phyloP scores from a whole-genome alignment of 1,284 basidiomycete species.

The Apiotrichum sp. region DNA sequence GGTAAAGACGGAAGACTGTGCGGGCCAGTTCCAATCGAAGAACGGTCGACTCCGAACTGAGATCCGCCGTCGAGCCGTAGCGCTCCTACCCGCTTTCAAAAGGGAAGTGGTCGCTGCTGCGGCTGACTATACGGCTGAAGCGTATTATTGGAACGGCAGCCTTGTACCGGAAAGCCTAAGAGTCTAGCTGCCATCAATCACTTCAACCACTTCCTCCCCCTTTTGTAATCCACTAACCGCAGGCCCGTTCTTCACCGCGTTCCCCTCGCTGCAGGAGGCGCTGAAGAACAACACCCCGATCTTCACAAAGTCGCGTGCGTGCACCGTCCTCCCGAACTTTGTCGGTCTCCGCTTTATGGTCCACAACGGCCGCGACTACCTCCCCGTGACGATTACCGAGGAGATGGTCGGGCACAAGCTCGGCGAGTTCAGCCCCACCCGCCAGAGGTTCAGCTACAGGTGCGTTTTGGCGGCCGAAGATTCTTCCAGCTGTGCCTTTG shows the following conservation, averaged over 20 bases:
- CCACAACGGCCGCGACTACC: slow-evolving; percentile 88
- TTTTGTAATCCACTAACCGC: slow-evolving; percentile 1
- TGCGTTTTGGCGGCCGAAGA: slow-evolving; percentile 18
- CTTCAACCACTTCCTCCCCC: too few relatives aligned
- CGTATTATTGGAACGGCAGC: too few relatives aligned
- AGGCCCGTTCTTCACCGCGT: slow-evolving; percentile 94
- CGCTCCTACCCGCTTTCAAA: too few relatives aligned
- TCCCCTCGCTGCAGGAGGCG: slow-evolving; percentile 81
- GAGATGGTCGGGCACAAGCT: slow-evolving; percentile 99
- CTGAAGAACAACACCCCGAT: slow-evolving; percentile 78
- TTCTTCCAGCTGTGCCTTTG: too few relatives aligned
- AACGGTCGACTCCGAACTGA: too few relatives aligned
- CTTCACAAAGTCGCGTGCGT: slow-evolving; percentile 79
- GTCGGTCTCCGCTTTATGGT: slow-evolving; percentile 86
- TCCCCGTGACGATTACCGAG: slow-evolving; percentile 79
- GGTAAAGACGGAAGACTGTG: too few relatives aligned
- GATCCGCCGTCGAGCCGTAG: too few relatives aligned
- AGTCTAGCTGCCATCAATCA: too few relatives aligned
- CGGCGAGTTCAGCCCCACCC: slow-evolving; percentile 87
- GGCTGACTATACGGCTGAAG: too few relatives aligned
- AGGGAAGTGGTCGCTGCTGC: too few relatives aligned
- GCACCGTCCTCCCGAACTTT: slow-evolving; percentile 91
- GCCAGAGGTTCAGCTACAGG: slow-evolving; percentile 54
- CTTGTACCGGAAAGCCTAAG: too few relatives aligned
- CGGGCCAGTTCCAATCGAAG: too few relatives aligned